Evolutionary conservation across 768 basidiomycete genomes (phyloP), one percentile per base, ranked within the genome.

Genomic region (Mycena filopes): DNA sequence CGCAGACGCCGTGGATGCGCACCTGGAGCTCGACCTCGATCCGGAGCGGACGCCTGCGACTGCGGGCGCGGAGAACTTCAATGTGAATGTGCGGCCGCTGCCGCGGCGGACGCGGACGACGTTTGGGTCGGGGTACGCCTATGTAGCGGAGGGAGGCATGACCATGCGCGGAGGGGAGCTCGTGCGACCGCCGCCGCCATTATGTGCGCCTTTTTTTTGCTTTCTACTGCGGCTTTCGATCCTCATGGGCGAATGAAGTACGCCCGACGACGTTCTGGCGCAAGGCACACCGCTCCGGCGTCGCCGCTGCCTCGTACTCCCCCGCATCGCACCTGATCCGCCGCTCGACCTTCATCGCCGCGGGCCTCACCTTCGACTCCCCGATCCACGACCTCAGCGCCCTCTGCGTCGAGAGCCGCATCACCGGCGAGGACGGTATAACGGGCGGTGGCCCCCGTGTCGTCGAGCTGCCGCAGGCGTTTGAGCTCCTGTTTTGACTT

Each of bases 261-360:
- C 89, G 92, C n/a, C 92, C 92, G 0, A 91, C 87, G 9, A 90
- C 92, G 0, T 93, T 94, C 74, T 94, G 92, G 92, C 83, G 90
- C 33, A 88, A 87, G 67, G 92, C 89, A 2, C 83, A 79, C 31
- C 86, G 88, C 16, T 91, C 90, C 21, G 92, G 91, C 18, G 90
- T 93, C 1, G 83, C 89, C 48, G 84, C 82, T 5, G 85, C 90
- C 8, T 88, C 86, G 0, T 93, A 91, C 73, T 91, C 92, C 8
- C 92, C 92, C 0, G 84, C 90, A 0, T 86, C 86, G 0, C 87
- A 91, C 73, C 86, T 91, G 61, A 83, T 93, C 49, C 90, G 93
- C 41, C 87, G 92, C 7, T 88, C 90, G 6, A 92, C 92, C 2
- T 93, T 91, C 72, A 85, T 93, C 66, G 92, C 91, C 29, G 92